Evolutionary conservation across 768 basidiomycete genomes (phyloP), one percentile per base, ranked within the genome.

Genomic region (Tephrocybe sp.): DNA sequence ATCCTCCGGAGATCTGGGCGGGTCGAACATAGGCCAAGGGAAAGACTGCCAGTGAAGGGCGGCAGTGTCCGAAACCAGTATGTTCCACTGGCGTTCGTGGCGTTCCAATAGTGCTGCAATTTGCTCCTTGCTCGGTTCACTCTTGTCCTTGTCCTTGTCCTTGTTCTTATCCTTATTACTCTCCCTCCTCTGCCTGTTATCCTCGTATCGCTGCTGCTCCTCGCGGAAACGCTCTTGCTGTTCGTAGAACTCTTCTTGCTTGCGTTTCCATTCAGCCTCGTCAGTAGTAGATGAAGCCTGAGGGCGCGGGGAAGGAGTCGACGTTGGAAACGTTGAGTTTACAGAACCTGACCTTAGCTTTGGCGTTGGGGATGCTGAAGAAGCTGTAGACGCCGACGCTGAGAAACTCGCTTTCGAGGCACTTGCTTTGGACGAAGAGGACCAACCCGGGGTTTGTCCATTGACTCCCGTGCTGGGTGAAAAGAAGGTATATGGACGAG

Each of bases 21-120:
- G 66, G 62, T 75, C 79, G 63, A 83, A 69, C 71, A 83, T 74
- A 1, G 89, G 87, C 88, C 88, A 90, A 8, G 88, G 87, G 60
- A 90, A 83, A 58, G 78, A 75, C 26, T 74, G 71, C 87, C 87
- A 89, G 27, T 69, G 73, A 51, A 88, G 67, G 31, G 66, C 61
- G 42, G 72, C 60, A 5, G 65, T 56, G 54, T 26, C 63, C 15
- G 55, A 44, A 19, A 42, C n/a, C 5, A 84, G 65, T 49, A 69
- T 74, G 40, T 67, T 66, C 87, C 87, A 88, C 42, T 79, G 78
- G 30, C 71, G 70, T 31, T 86, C 86, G 59, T 89, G 86, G 31
- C 66, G 69, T 37, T 82, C 81, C 57, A 82, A 83, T 5, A 84
- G 56, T 52, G 73, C 73, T 25, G 72, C 58, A 31, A 84, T 65